Conservation (phyloP, 1,284 basidiomycete species). For the Cryptococcus sp. region DNA sequence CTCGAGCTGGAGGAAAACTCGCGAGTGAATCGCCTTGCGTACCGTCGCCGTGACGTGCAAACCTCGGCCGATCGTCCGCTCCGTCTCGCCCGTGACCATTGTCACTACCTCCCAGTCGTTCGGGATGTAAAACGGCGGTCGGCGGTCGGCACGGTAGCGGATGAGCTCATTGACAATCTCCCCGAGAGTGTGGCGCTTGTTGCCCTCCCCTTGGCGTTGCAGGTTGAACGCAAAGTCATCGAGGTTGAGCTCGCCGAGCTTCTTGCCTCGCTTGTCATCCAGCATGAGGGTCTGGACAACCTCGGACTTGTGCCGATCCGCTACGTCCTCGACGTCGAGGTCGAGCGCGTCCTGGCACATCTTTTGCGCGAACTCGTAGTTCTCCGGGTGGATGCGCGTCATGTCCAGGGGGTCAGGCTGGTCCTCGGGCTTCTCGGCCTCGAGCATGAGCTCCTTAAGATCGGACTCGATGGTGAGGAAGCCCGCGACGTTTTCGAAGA, state of each 20-base stretch:
- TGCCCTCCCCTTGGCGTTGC: slow-evolving; percentile 65
- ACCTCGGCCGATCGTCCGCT: slow-evolving; percentile 70
- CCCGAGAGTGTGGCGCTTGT: slow-evolving; percentile 82
- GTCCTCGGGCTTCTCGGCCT: slow-evolving; percentile 59
- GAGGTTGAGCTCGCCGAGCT: slow-evolving; percentile 85
- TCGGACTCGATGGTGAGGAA: slow-evolving; percentile 81
- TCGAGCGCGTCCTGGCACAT: slow-evolving; percentile 98
- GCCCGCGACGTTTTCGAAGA: slow-evolving; percentile 84
- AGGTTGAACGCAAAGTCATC: slow-evolving; percentile 96
- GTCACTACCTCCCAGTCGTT: slow-evolving; percentile 78
- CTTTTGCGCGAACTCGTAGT: slow-evolving; percentile 96
- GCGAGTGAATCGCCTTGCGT: slow-evolving; percentile 27
- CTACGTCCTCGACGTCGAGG: slow-evolving; percentile 89
- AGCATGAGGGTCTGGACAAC: slow-evolving; percentile 84
- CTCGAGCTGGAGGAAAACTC: slow-evolving; percentile 59
- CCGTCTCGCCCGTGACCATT: slow-evolving; percentile 93
- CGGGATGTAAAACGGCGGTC: slow-evolving; percentile 66
- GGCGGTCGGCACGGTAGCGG: slow-evolving; percentile 75
- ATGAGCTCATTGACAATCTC: slow-evolving; percentile 88
- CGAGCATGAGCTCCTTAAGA: slow-evolving; percentile 56
- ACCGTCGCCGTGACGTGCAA: slow-evolving; percentile 79
- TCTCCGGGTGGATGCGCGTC: slow-evolving; percentile 95
- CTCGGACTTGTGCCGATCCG: slow-evolving; percentile 78
- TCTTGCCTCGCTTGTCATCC: slow-evolving; percentile 72
- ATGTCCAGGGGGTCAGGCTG: slow-evolving; percentile 85